Evolutionary conservation across 805 yeast species (phyloP).

Genomic region (Metschnikowia lachancei): DNA sequence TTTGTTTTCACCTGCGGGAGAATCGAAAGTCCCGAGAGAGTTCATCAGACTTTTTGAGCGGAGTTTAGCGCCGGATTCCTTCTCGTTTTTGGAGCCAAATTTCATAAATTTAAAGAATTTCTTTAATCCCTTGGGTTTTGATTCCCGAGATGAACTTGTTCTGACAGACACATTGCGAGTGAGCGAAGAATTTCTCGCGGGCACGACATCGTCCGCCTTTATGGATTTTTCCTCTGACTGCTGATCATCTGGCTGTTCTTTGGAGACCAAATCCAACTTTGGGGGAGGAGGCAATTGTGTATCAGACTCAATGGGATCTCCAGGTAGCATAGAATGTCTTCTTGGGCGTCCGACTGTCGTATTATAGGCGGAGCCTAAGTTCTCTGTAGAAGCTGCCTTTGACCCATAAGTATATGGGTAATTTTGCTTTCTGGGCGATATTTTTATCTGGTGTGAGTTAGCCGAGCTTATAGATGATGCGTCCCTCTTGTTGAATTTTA

Average conservation of each 20-base stretch:
- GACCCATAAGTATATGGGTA: background rate
- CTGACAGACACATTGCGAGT: background rate
- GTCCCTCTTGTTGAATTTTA: conserved; percentile 14
- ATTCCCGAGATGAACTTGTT: background rate
- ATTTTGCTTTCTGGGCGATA: conserved; percentile 2
- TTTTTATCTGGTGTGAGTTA: conserved; percentile 4
- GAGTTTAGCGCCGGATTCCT: conserved; percentile 3
- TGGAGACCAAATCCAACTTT: conserved; percentile 1
- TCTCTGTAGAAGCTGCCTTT: conserved; percentile 1
- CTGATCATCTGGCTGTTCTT: background rate
- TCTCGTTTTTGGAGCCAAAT: conserved; percentile 9
- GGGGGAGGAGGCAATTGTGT: conserved; percentile 18
- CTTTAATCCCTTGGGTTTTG: conserved; percentile 7
- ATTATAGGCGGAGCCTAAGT: background rate
- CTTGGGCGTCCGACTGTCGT: background rate
- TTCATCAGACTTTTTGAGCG: conserved; percentile 6
- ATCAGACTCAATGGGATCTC: conserved; percentile 20
- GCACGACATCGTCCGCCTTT: background rate
- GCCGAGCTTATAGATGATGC: conserved; percentile 13
- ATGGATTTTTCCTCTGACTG: background rate
- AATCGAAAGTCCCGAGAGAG: background rate
- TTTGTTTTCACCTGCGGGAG: background rate
- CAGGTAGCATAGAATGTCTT: conserved; percentile 16
- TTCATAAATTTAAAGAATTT: conserved; percentile 10
- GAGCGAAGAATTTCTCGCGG: background rate